Evolutionary conservation across 2,329 filamentous ascomycete genomes (phyloP).

Genomic region (Colletotrichum euphorbiae): DNA sequence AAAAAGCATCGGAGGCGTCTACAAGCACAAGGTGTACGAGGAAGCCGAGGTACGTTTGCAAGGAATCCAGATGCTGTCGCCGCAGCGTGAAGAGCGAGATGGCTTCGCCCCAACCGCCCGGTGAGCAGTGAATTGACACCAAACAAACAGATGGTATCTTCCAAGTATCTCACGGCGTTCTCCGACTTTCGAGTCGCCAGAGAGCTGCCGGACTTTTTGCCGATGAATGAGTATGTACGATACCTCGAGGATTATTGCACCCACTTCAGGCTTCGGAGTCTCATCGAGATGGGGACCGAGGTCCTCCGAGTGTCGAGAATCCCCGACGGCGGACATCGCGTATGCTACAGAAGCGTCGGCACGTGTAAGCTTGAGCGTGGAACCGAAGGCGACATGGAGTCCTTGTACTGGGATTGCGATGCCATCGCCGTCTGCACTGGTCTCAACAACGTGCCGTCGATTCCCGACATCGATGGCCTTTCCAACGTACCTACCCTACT

Average conservation of each 20-base stretch:
- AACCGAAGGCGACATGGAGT: not conserved
- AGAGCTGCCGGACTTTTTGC: conserved; percentile 58
- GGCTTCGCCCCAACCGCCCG: not conserved
- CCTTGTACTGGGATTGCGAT: conserved; percentile 52
- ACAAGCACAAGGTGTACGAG: conserved; percentile 60
- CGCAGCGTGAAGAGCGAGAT: not conserved
- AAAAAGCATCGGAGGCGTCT: conserved; percentile 58
- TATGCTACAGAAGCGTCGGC: conserved; percentile 8
- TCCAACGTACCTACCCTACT: conserved; percentile 50
- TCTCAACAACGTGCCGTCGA: conserved; percentile 55
- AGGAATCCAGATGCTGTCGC: too few relatives aligned
- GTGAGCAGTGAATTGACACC: not conserved
- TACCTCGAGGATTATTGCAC: conserved; percentile 57
- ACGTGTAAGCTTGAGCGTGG: conserved; percentile 12
- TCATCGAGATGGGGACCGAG: conserved; percentile 50
- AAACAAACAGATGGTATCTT: conserved; percentile 55
- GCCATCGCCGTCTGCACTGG: conserved; percentile 60
- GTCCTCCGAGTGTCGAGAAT: conserved; percentile 47
- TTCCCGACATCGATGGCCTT: conserved; percentile 54
- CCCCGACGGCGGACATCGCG: not conserved
- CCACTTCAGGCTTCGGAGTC: conserved; percentile 51
- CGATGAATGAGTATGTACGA: conserved; percentile 52
- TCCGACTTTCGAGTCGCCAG: conserved; percentile 59
- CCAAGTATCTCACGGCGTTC: conserved; percentile 62
- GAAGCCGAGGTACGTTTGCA: conserved; percentile 54